Evolutionary conservation across 1,284 basidiomycete species (phyloP), one percentile per base, ranked within the genome.

Genomic region (Sparassis latifolia): DNA sequence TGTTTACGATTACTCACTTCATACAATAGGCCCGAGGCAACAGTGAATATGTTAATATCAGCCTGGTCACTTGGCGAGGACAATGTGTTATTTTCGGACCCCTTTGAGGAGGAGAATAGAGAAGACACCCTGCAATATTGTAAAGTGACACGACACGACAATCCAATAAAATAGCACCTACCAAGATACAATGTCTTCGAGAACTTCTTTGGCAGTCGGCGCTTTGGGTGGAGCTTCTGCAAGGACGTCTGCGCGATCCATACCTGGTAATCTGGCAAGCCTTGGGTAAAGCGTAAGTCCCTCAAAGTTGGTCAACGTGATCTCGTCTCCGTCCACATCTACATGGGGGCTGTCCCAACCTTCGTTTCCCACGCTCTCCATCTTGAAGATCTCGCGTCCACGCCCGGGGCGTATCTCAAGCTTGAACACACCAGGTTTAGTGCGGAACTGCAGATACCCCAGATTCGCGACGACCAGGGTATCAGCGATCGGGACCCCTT

Each of bases 1-100:
- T 20, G 20, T 20, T 20, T 20, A 20, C 20, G 20, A 48, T 29
- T 37, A 43, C 35, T 46, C 51, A 91, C 92, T 80, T 99, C 96
- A 62, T 99, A 99, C 3, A 99, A 75, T 47, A 97, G 74, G 0
- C 97, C 96, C 3, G 93, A 97, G 10, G 97, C 97, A 29, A 99
- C 94, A 0, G 96, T 99, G 70, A 99, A 99, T 60, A 99, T 96
- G 65, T 99, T 99, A 72, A 99, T 97, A 41, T 95, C 90, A 4
- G 93, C 93, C 56, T 86, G 84, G 35, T 67, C 66, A 43, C 73
- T 64, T 28, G 52, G 57, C 27, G 64, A 62, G 0, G 20, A 20
- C 20, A 20, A 20, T 20, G 20, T 20, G 20, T 20, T 20, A 20
- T 20, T 20, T 20, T 20, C 20, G 20, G 20, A 20, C 20, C 20